Evolutionary conservation across 805 yeast species (phyloP), one percentile per base, ranked within the genome.

Genomic region (Ogataea salicorniae): DNA sequence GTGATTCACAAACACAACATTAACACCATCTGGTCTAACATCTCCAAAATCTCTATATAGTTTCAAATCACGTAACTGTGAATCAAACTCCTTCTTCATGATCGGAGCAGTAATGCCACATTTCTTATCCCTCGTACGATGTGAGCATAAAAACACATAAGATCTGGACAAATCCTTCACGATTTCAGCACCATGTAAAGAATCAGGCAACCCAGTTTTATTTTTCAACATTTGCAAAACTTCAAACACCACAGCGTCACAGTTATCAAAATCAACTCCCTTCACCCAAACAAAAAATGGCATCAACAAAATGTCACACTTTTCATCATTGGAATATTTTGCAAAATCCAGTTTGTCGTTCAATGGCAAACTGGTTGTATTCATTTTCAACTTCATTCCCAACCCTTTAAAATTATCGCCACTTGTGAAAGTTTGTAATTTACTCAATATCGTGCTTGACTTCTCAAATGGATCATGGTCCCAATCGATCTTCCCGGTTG

Each of bases 41-140:
- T 91, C 97, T 13, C 86, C 84, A 31, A 69, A 63, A 64, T 92
- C 97, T 58, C 98, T 75, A 55, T 80, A 79, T 16, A 87, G 69
- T 4, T 82, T 95, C 34, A 77, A 70, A 5, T 87, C 87, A 49
- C 95, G 72, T 39, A 92, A 70, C 54, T 84, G 78, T 8, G 75
- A 62, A 41, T 89, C 95, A 64, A 92, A 79, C 51, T 86, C 89
- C 54, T 79, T 83, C 61, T 82, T 84, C 83, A 92, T 76, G 35
- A 88, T 76, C 14, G 97, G 97, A 0, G 98, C 98, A 1, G 97
- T 88, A 41, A 89, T 73, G 42, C 97, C 97, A 67, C 99, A 92
- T 51, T 92, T 73, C 64, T 89, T 91, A 63, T 92, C 99, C 64
- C 98, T 81, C 11, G 95, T 87, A 43, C 75, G 74, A 66, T 92